A percentile compares a stretch with the other conserved stretches of the same genome.
phyloP scores from a whole-genome alignment of 2,329 filamentous ascomycete genomes.

The Monosporascus ibericus region DNA sequence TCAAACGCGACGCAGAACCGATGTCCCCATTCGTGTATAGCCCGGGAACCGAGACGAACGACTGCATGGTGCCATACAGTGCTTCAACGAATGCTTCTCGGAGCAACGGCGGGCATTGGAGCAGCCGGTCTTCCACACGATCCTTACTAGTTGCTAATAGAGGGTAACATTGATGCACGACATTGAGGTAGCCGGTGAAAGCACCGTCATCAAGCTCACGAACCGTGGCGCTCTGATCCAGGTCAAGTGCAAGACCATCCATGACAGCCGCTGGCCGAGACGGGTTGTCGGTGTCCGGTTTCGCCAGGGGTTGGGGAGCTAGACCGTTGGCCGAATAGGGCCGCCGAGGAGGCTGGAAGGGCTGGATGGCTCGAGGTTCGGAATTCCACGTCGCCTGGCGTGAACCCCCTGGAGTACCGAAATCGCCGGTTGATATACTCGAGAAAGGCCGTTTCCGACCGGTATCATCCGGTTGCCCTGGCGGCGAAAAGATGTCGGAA shows the following conservation, averaged over 20 bases:
- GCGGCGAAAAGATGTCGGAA: constrained; percentile 48
- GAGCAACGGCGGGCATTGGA: constrained; percentile 48
- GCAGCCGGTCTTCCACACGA: constrained; percentile 50
- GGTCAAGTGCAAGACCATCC: constrained; percentile 21
- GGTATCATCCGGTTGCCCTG: constrained; percentile 34
- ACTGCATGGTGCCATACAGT: constrained; percentile 52
- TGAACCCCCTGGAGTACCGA: constrained; percentile 32
- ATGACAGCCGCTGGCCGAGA: constrained; percentile 28
- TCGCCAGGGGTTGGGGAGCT: constrained; percentile 39
- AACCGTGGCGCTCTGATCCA: constrained; percentile 25
- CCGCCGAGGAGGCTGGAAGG: constrained; percentile 28
- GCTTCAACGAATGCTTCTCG: constrained; percentile 61
- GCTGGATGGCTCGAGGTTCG: constrained; percentile 39
- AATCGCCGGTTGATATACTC: constrained; percentile 28
- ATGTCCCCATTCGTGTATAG: constrained; percentile 35
- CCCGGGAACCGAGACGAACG: constrained; percentile 34
- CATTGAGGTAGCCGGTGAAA: constrained; percentile 51
- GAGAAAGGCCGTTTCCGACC: constrained; percentile 30
- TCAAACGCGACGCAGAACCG: constrained; percentile 38
- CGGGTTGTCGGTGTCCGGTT: constrained; percentile 25
- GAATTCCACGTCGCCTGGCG: constrained; percentile 42
- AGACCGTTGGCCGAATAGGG: constrained; percentile 36
- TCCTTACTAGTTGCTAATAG: constrained; percentile 54
- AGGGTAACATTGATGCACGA: constrained; percentile 62
- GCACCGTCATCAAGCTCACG: constrained; percentile 38